These are phyloP conservation scores for Solidago caesia DNA, from an alignment of 129 eudicot genomes.

Conservation along the genomic window DNA sequence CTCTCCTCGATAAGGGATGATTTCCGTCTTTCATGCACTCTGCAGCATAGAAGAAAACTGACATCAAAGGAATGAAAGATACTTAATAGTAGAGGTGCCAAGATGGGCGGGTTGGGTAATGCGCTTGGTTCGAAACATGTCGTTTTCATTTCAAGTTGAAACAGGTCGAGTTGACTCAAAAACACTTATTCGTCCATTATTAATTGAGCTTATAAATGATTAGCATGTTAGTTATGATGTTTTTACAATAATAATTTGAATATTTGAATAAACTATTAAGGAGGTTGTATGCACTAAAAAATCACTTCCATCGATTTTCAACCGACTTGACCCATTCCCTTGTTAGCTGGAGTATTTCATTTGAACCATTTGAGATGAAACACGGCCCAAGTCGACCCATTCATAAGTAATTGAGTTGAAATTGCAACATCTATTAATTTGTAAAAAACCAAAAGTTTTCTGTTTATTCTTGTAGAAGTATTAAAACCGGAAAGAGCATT, in stretches of 20 bases:
- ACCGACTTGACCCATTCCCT: background rate
- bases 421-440: background rate
- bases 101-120: background rate
- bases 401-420: background rate
- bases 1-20: constrained; percentile 46
- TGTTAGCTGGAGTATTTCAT: background rate
- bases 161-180: too few relatives aligned
- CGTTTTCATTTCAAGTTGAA: background rate
- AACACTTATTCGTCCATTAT: background rate
- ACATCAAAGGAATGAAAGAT: background rate
- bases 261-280: background rate
- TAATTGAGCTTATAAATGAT: background rate
- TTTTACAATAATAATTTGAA: background rate
- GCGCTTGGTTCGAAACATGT: background rate
- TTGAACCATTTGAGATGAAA: background rate
- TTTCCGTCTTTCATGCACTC: constrained; percentile 87
- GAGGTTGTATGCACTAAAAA: background rate
- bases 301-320: background rate
- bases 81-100: background rate
- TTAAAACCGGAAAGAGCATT: background rate
- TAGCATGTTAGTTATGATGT: background rate
- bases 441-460: background rate
- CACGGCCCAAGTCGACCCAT: background rate
- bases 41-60: constrained; percentile 18
- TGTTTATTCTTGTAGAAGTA: background rate